Percentiles rank a stretch among this genome's conserved stretches.
phyloP scores from a whole-genome alignment of 768 basidiomycete species.

The Phylloporus sp. region DNA sequence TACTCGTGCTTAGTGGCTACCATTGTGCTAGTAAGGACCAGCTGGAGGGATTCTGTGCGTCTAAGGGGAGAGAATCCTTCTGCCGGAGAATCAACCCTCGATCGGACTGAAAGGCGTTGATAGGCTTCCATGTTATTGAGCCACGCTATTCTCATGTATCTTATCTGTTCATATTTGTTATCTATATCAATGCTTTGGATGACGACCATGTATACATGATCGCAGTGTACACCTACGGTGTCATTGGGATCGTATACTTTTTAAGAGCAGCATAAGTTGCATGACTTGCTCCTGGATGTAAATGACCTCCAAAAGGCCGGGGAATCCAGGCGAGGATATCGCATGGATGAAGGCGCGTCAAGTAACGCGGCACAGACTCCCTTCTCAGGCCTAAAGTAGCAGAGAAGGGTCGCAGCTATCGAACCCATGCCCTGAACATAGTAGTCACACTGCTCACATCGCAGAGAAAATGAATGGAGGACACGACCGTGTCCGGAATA shows the following conservation, averaged over 20 bases:
- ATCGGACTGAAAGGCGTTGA: not conserved
- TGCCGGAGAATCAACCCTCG: not conserved
- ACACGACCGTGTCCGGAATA: conserved; percentile 96
- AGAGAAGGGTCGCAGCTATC: conserved; percentile 89
- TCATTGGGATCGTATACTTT: conserved; percentile 87
- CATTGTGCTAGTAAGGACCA: conserved; percentile 15
- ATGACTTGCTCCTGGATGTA: conserved; percentile 92
- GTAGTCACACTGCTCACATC: conserved; percentile 81
- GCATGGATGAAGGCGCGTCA: conserved; percentile 89
- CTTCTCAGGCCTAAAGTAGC: conserved; percentile 89
- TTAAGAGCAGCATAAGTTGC: conserved; percentile 74
- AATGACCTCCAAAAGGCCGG: conserved; percentile 92
- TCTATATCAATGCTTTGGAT: not conserved
- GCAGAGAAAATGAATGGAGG: conserved; percentile 84
- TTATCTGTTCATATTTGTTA: not conserved
- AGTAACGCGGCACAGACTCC: conserved; percentile 79
- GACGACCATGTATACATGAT: not conserved
- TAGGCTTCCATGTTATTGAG: not conserved
- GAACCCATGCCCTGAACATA: conserved; percentile 99
- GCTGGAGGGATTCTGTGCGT: conserved; percentile 12
- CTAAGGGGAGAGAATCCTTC: not conserved
- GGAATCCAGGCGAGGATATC: conserved; percentile 92
- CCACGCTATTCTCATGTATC: too few relatives aligned
- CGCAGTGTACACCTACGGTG: conserved; percentile 54
- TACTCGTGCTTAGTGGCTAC: conserved; percentile 18